Base-by-base conservation (phyloP, 2,329 filamentous ascomycete species). In the Fragosphaeria purpurea region DNA sequence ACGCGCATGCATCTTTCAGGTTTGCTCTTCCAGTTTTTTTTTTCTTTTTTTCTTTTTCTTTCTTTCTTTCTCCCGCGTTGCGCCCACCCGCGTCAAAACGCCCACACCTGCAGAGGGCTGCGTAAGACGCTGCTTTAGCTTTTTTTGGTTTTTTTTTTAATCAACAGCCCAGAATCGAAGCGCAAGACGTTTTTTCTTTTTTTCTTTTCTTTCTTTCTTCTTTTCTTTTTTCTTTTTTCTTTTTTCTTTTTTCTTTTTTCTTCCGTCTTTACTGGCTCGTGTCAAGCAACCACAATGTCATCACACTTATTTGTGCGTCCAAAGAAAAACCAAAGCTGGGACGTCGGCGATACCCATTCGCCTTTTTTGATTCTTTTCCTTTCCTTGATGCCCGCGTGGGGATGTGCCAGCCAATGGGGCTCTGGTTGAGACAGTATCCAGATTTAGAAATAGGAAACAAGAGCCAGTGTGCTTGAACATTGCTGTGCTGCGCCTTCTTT, bases 361-460 rank as follows among this genome's bases (percentile, higher is more conserved):
- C 22, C 22, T 22, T 22, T 22, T 22, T 22, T 22, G 22, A 22
- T 22, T 22, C 22, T 22, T 22, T 22, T 3, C 3, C 22, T 22
- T 22, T 22, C 22, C 22, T 3, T 22, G 22, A 22, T 22, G 3
- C 22, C 22, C 22, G 22, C 22, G 22, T 22, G 22, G 22, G 32
- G 42, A 38, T 41, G n/a, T 31, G 12, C 48, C 38, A 44, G 48
- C 48, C 42, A 45, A 51, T 52, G 39, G 37, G 48, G 47, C 37
- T 32, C 41, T 6, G 53, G 48, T 55, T 57, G 58, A 58, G 22
- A 54, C 54, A 56, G 53, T 50, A 41, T 57, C 64, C 64, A 61
- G 63, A 67, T 62, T 68, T 67, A 68, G 66, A 67, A 68, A 59
- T 54, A 59, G 57, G 47, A 39, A 30, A 48, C 32, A 6, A 42